Conservation (phyloP, 257 asterid species). For the Solanum sitiens region DNA sequence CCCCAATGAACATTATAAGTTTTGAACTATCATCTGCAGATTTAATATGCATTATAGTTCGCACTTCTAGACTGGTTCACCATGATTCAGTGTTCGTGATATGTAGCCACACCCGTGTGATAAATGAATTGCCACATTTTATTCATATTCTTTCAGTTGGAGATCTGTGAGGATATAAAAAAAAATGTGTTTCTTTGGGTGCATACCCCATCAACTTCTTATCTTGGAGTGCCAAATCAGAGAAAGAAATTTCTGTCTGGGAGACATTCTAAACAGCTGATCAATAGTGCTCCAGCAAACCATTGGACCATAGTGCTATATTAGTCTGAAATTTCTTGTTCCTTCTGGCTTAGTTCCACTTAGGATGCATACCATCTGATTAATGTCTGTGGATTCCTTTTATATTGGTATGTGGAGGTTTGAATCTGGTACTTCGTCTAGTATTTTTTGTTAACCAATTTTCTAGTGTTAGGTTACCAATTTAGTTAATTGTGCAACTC, state of each 20-base stretch:
- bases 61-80: neutral
- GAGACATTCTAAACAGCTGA: neutral
- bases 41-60: neutral
- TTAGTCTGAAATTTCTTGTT: neutral
- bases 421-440: neutral
- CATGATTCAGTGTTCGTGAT: neutral
- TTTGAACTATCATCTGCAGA: neutral
- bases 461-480: neutral
- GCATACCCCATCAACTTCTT: neutral
- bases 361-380: neutral
- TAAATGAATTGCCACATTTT: neutral
- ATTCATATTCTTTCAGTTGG: neutral
- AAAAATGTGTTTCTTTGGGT: neutral
- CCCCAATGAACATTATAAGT: neutral
- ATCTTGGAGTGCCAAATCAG: neutral
- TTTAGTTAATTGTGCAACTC: neutral
- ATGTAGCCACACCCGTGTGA: neutral
- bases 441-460: neutral
- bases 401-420: neutral
- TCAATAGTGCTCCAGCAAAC: neutral
- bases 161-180: neutral
- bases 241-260: neutral
- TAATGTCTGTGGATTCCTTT: neutral
- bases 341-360: neutral
- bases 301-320: neutral